Evolutionary conservation across 192 early-diverging fungal species (phyloP).

Genomic region (Linnemannia zychae): DNA sequence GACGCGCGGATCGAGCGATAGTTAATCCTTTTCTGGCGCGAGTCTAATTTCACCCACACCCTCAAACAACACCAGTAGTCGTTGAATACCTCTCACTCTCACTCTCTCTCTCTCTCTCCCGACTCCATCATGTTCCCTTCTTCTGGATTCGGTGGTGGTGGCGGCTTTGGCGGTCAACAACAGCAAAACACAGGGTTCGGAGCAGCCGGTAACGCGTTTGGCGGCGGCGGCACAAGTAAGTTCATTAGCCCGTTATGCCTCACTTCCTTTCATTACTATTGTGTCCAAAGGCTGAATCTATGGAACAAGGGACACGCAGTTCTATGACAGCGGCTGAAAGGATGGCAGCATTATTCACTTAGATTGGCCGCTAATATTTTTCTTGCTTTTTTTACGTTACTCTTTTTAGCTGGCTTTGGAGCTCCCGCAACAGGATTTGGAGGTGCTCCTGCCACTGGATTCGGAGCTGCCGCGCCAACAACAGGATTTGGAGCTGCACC

Average conservation of each 20-base stretch:
- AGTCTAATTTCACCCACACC: background rate
- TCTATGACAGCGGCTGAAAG: background rate
- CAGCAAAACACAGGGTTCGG: conserved; percentile 55
- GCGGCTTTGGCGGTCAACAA: conserved; percentile 54
- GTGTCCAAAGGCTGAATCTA: background rate
- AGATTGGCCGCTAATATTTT: background rate
- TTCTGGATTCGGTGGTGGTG: conserved; percentile 25
- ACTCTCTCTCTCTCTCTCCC: background rate
- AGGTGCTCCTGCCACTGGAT: conserved; percentile 35
- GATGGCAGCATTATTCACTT: background rate
- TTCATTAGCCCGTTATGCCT: background rate
- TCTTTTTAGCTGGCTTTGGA: conserved; percentile 37
- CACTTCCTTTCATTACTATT: conserved; percentile 5
- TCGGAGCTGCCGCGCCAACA: conserved; percentile 30
- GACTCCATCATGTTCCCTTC: conserved; percentile 32
- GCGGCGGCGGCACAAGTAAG: conserved; percentile 49
- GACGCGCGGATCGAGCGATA: conserved; percentile 11
- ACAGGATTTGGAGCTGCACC: conserved; percentile 45
- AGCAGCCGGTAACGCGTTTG: conserved; percentile 38
- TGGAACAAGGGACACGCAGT: background rate
- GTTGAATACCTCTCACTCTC: conserved; percentile 1
- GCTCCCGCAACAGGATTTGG: conserved; percentile 50
- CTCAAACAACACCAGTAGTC: background rate
- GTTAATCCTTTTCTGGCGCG: background rate
- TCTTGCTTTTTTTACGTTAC: background rate